A percentile compares a stretch with the other conserved stretches of the same genome.
These are phyloP conservation scores for Lachancea sp. DNA, from an alignment of 805 yeast genomes.

Conservation along the genomic window DNA sequence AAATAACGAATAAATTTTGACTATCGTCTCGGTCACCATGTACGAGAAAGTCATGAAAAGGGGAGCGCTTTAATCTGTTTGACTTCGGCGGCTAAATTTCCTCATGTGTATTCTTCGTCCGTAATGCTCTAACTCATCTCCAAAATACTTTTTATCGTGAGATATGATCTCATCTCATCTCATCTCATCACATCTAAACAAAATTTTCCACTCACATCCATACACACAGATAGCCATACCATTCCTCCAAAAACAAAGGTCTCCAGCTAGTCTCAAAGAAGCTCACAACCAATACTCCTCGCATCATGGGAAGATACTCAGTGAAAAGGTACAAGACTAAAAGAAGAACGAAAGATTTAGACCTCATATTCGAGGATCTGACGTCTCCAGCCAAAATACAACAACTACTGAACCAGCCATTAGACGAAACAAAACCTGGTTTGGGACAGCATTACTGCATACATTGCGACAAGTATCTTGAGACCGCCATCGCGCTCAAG, in stretches of 20 bases:
- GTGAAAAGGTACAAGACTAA: constrained; percentile 85
- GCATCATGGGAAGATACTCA: constrained; percentile 78
- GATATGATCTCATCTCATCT: neutral
- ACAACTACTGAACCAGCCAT: constrained; percentile 67
- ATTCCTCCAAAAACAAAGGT: too few species aligned
- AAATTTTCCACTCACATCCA: neutral
- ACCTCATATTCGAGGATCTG: constrained; percentile 73
- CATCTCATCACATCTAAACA: neutral
- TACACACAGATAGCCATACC: too few species aligned
- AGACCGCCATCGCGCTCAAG: constrained; percentile 63
- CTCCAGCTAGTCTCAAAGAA: neutral
- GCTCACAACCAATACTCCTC: neutral
- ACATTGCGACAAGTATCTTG: constrained; percentile 90
- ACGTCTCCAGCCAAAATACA: constrained; percentile 56
- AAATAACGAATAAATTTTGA: too few species aligned
- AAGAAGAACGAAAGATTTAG: constrained; percentile 79
- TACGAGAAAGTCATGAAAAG: too few species aligned
- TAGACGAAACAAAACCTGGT: constrained; percentile 89
- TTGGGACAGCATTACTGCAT: constrained; percentile 91
- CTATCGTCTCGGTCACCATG: too few species aligned
- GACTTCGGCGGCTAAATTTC: too few species aligned
- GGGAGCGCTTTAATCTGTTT: too few species aligned
- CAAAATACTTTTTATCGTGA: too few species aligned
- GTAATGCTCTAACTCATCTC: too few species aligned
- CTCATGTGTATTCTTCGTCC: too few species aligned